Evolutionary conservation across 2,329 filamentous ascomycete species (phyloP), one percentile per base, ranked within the genome.

Genomic region (Cercospora brassicicola): DNA sequence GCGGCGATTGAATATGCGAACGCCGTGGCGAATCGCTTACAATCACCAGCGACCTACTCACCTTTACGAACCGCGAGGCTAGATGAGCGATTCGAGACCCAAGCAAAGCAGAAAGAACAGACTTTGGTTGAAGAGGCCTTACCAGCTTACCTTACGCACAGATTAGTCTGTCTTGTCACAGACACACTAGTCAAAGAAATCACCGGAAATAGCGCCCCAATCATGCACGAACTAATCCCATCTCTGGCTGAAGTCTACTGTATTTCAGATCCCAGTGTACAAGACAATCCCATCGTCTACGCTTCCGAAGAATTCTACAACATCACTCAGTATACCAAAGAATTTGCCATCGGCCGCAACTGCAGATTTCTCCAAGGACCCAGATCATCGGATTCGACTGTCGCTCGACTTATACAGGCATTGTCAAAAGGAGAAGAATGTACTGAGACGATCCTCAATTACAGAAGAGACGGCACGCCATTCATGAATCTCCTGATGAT

Each of bases 231-330:
- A 51, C 68, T 82, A 51, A 78, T 82, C 1, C 78, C 78, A 1
- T 80, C 79, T 39, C 66, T 83, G 36, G 82, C 81, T 31, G 81
- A 83, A 68, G 80, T 82, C 2, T 83, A 82, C 67, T 83, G 82
- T 65, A 74, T 83, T 6, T 79, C 79, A 2, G 82, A 83, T 72
- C 81, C 81, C 9, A 79, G 77, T 15, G 70, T 80, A 36, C 73
- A 76, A 9, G 81, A 83, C 69, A 82, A 82, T 67, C 81, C 81
- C 2, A 82, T 83, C 64, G 78, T 83, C 1, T 83, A 82, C 70
- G 81, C 81, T 33, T 82, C 79, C 15, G 78, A 82, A 69, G 81
- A 81, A 63, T 83, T 83, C 73, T 82, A 82, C 73, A 77, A 78
- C 53, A 79, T 77, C 23, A 80, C 81, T 2, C 79, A 81, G 48